Conservation (phyloP, 2,329 filamentous ascomycete genomes). For the Lasiodiplodia theobromae region DNA sequence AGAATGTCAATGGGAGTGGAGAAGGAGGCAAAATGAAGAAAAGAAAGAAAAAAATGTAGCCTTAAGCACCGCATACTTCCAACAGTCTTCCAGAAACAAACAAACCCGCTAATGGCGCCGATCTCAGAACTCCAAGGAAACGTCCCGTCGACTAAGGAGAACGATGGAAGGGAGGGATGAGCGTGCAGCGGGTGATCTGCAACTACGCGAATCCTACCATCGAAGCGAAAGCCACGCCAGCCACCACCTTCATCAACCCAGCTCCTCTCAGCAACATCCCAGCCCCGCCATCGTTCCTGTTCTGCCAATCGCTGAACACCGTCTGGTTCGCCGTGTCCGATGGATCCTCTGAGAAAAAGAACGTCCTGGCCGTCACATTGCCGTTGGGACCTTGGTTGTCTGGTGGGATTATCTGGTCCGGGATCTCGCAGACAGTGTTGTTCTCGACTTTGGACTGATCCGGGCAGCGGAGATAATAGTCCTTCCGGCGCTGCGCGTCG, state of each 20-base stretch:
- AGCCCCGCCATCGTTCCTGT: neutral
- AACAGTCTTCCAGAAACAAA: neutral
- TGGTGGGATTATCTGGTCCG: conserved; percentile 41
- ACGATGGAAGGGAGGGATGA: neutral
- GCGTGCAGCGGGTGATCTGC: neutral
- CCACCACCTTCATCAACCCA: conserved; percentile 3
- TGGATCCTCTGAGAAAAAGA: conserved; percentile 44
- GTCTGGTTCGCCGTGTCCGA: conserved; percentile 42
- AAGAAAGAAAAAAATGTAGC: neutral
- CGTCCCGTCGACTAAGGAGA: no score
- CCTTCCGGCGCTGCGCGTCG: conserved; percentile 38
- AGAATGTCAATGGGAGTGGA: neutral
- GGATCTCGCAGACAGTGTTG: conserved; percentile 39
- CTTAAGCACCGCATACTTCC: neutral
- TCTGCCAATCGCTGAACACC: conserved; percentile 32
- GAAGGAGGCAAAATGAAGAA: neutral
- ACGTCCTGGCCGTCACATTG: conserved; percentile 42
- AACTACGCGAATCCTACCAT: conserved; percentile 13
- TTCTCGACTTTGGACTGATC: conserved; percentile 35
- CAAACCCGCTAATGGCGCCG: neutral
- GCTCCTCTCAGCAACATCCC: neutral
- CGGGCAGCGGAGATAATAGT: conserved; percentile 43
- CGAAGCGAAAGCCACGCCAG: conserved; percentile 18
- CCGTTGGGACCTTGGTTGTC: conserved; percentile 37
- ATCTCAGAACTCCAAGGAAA: neutral